Evolutionary conservation across 345 rosid species (phyloP), one percentile per base, ranked within the genome.

Genomic region (Orychophragmus violaceus): DNA sequence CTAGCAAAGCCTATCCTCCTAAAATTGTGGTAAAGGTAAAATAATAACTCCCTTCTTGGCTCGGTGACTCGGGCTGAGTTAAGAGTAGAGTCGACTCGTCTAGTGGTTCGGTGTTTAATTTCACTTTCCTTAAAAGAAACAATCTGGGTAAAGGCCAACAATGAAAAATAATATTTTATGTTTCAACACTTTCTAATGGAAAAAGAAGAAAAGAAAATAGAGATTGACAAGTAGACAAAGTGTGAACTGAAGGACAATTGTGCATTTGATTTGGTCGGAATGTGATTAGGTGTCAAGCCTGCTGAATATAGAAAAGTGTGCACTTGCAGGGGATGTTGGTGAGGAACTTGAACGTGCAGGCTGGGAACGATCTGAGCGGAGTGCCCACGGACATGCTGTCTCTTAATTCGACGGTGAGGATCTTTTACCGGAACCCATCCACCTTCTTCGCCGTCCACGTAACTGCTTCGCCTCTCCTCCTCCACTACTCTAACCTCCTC

Each of bases 371-470:
- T 68, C 66, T 30, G 18, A 71, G 90, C 3, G 99, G 99, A 32
- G 95, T 94, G 64, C 83, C 96, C 35, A 94, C 99, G 21, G 99
- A 94, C 60, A 94, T 94, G 99, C 65, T 94, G 37, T 69, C 99
- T 8, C 46, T 94, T 48, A 94, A 94, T 68, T 88, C 96, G 16
- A 90, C 99, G 85, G 97, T 94, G 52, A 85, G 67, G 90, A 79
- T 94, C 64, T 79, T 76, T 19, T 94, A 86, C 85, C 71, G 80
- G 50, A 94, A 94, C 51, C 90, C 97, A 2, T 90, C 87, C 2
- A 84, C 92, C 1, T 94, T 94, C 71, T 94, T 82, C 54, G 81
- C 95, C 77, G 95, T 94, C 79, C 99, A 94, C 77, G 97, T 94
- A 77, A 94, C 89, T 30, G 76, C 88, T 2, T 74, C 91, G 4